Percentiles rank a stretch among this genome's conserved stretches.
Conservation (phyloP, 2,329 filamentous ascomycete species). For the Sphaerulina vaccinii region DNA sequence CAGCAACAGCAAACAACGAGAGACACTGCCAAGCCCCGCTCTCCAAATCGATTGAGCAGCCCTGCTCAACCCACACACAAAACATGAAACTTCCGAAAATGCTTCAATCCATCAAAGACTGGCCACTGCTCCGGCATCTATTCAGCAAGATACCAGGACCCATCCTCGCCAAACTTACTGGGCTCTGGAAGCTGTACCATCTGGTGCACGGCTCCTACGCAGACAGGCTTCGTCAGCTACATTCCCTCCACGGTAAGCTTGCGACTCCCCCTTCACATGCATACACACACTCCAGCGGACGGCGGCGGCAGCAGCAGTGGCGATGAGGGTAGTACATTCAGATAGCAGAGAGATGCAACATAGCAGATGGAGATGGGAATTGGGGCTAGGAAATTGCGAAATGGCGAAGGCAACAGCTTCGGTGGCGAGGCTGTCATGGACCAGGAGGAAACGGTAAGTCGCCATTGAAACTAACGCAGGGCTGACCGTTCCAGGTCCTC, state of each 20-base stretch:
- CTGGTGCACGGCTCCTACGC: constrained; percentile 23
- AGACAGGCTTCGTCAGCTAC: constrained; percentile 17
- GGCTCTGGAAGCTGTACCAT: constrained; percentile 25
- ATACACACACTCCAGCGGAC: background rate
- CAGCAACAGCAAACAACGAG: constrained; percentile 1
- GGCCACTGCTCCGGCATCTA: constrained; percentile 7
- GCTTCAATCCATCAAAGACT: constrained; percentile 6
- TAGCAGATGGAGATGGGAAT: too few relatives aligned
- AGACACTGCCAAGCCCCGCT: background rate
- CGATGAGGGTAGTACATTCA: too few relatives aligned
- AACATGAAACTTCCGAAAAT: constrained; percentile 3
- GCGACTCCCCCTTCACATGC: background rate
- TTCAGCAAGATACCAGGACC: constrained; percentile 22
- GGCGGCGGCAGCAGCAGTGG: too few relatives aligned
- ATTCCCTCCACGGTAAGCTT: constrained; percentile 20
- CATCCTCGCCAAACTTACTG: constrained; percentile 24
- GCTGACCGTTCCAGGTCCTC: constrained; percentile 13
- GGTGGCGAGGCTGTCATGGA: too few relatives aligned
- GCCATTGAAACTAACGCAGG: background rate
- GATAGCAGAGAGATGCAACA: too few relatives aligned
- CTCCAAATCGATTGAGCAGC: background rate
- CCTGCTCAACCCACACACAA: background rate
- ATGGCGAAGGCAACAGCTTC: too few relatives aligned
- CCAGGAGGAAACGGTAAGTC: background rate
- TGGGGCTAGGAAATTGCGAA: too few relatives aligned